Evolutionary conservation across 192 early-diverging fungal species (phyloP), one percentile per base, ranked within the genome.

Genomic region (Podila horticola): DNA sequence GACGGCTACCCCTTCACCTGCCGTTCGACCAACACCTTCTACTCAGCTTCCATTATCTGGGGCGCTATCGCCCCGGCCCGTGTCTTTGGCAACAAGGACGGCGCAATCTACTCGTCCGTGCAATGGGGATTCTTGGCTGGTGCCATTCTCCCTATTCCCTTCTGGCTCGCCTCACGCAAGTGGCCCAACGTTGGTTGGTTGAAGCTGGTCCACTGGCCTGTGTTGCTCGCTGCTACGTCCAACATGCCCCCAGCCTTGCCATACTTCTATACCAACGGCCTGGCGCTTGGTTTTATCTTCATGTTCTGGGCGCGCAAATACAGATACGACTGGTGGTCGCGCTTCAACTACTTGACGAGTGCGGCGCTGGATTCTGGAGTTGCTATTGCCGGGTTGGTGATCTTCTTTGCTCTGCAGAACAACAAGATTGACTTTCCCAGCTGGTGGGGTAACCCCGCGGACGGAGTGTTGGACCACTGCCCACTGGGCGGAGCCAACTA

Each of bases 41-140:
- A 85, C 82, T 86, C 84, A 59, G 90, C 86, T 24, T 90, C 84
- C 20, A 82, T 87, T 30, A 89, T 94, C 63, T 94, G 92, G 92
- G 93, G 93, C 15, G 84, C 88, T 8, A 91, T 94, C 69, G 90
- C 90, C 29, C 90, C 93, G 11, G 62, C 41, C 26, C 77, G 86
- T 9, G 88, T 93, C 82, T 93, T 92, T 59, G 77, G 68, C 9
- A 22, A 34, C 38, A 66, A 41, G 34, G 77, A 71, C n/a, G 67
- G 74, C 10, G 72, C 74, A 8, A 65, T 69, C 5, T 52, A 61
- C 10, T 61, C 55, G 20, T n/a, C 55, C 24, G 55, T 57, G 12
- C 55, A 57, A n/a, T 57, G 55, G 55, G 55, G 55, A 1, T 57
- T 57, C 55, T 9, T 57, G 38, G 38, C 38, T 13, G 38, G 38